These are phyloP conservation scores for Entrophospora sp. DNA, from an alignment of 192 early-diverging fungal species.

Conservation along the genomic window DNA sequence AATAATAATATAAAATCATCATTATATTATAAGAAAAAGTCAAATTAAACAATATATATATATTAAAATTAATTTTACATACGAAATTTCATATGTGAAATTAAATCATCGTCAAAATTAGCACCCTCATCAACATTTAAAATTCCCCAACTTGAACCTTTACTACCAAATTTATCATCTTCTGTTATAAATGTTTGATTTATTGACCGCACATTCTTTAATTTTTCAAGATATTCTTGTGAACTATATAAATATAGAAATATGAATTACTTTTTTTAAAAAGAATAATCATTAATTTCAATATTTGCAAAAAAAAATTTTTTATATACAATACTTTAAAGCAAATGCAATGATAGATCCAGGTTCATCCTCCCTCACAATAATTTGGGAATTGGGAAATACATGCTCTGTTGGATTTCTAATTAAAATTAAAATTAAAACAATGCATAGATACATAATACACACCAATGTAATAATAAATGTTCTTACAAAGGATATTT, in stretches of 20 bases:
- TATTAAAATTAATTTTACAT: slow-evolving; percentile 26
- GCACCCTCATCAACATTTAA: slow-evolving; percentile 24
- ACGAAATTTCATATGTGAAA: slow-evolving; percentile 71
- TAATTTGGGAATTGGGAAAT: slow-evolving; percentile 73
- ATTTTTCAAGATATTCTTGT: slow-evolving; percentile 59
- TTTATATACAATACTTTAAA: slow-evolving; percentile 44
- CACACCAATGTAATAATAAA: too few species aligned
- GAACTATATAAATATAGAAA: too few species aligned
- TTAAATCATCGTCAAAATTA: slow-evolving; percentile 54
- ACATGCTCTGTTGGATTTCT: slow-evolving; percentile 75
- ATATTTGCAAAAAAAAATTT: slow-evolving; percentile 4
- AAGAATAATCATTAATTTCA: too few species aligned
- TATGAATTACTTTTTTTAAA: too few species aligned
- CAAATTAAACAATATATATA: not conserved
- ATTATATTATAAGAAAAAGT: not conserved
- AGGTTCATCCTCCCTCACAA: slow-evolving; percentile 87
- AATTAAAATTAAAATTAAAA: too few species aligned
- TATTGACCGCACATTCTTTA: slow-evolving; percentile 36
- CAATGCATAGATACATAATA: too few species aligned
- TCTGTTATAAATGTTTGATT: slow-evolving; percentile 26
- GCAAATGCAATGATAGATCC: slow-evolving; percentile 91
- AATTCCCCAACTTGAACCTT: slow-evolving; percentile 18
- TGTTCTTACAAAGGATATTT: slow-evolving; percentile 66
- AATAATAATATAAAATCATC: not conserved
- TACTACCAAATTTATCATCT: slow-evolving; percentile 20